Evolutionary conservation across 257 asterid species (phyloP), one percentile per base, ranked within the genome.

Genomic region (Solanum peruvianum): DNA sequence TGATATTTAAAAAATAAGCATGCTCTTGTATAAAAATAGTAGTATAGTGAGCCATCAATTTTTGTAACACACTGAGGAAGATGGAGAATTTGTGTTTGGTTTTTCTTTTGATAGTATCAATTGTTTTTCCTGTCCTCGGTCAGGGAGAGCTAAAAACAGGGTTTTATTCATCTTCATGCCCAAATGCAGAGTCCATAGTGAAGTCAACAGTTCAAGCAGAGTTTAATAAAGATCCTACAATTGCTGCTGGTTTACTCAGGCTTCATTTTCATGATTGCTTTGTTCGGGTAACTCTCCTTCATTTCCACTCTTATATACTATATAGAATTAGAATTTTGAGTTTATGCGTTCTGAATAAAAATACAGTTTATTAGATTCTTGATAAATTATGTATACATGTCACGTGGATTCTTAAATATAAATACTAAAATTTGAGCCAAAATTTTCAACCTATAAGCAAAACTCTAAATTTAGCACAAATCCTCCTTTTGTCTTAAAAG

Each of bases 201-300:
- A 91, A 93, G 85, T 93, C 96, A 21, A 86, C 96, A 6, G 96
- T 94, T 31, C 91, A 93, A 91, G 78, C 91, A 37, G 87, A 90
- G 84, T 56, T 88, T 83, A 83, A 90, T 49, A 86, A 90, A 73
- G 95, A 93, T 70, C 87, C 92, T 11, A 92, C 94, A 2, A 37
- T 92, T 27, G 95, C 96, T 86, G 94, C 98, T 44, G 96, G 83
- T 44, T 86, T 94, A 89, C 94, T 94, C 44, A 89, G 98, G 92
- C 95, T 94, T 87, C 96, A 93, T 93, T 94, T 94, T 78, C 97
- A 94, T 42, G 96, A 93, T 67, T 94, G 98, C 82, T 94, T 94
- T 88, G 95, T 94, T 90, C 94, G 87, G 93, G 95, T 93, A 27
- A 20, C 23, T 41, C 35, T 6, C 4, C 11, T 37, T 73, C 9